Base-by-base conservation (phyloP, 1,284 basidiomycete genomes). In the Phlebopus sp. region DNA sequence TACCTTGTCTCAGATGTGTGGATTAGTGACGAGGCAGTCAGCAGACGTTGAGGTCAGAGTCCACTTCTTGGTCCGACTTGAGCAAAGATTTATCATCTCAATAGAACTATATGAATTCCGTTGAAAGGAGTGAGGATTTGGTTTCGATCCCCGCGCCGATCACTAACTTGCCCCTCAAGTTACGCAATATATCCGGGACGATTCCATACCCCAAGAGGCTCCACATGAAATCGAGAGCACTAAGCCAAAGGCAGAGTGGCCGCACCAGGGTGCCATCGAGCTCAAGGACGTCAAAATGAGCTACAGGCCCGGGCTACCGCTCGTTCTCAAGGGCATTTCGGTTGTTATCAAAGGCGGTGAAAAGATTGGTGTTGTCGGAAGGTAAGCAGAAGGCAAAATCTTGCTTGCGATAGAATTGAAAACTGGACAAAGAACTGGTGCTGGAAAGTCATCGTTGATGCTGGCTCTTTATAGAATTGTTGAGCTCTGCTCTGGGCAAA, bases 321-420 rank as follows among this genome's bases (percentile, higher is more conserved):
- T 76, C 56, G 79, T 86, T 47, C 67, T 86, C 50, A 77, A 79
- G 56, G 70, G 78, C 37, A 71, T 87, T 54, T 74, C 77, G 40
- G 48, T 86, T 63, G 63, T 71, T 46, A 74, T 85, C 57, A 55
- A 75, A 59, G 69, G 84, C 58, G 86, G 87, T 59, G 86, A 92
- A 66, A 91, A 91, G 72, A 88, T 92, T 54, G 87, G 87, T 46
- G 79, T 88, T 25, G 86, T 88, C 19, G 82, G 81, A 42, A 64
- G 75, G 67, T 72, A 38, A 14, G 44, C 9, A 13, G 56, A 46
- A 9, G 3, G 70, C 68, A 65, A 4, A 27, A 42, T 4, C 19
- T 10, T 44, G 31, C 27, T 21, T 6, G 15, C 18, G 1, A 43
- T 23, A 5, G 27, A 21, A 21, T 37, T 40, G 23, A 43, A 17